Evolutionary conservation across 129 eudicot species (phyloP), one percentile per base, ranked within the genome.

Genomic region (Saposhnikovia divaricata): DNA sequence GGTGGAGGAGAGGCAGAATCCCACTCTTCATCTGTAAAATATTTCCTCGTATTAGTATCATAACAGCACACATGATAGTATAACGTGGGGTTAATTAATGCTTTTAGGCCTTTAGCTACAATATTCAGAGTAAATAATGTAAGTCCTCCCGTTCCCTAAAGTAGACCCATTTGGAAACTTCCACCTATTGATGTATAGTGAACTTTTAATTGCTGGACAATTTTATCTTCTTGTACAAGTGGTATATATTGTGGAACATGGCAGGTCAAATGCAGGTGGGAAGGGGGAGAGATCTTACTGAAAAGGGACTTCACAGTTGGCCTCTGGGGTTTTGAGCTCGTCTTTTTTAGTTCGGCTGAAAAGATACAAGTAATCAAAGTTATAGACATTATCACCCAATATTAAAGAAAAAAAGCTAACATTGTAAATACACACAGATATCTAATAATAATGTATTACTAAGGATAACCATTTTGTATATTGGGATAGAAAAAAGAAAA

Each of bases 301-400:
- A 95, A 95, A 63, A 95, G 98, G 59, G 98, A 90, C 84, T 95
- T 92, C 85, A 95, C 93, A 40, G 99, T 95, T 38, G 99, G 99
- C 83, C 97, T 85, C 88, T 95, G 92, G 11, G 97, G 89, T 79
- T 95, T 95, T 81, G 88, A 68, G 84, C 85, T 92, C 88, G 92
- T 95, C 93, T 95, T 95, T 96, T 88, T 95, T 80, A 95, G 82
- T 89, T 95, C 96, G 78, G 96, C 99, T 95, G 92, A 80, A 81
- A 81, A 53, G 38, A 78, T 42, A 57, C 21, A 78, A 55, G 46
- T 75, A 80, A 63, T 61, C 43, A 55, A 39, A 69, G 59, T 46
- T 75, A 61, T 25, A 75, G 42, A 45, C 34, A 71, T 21, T 65
- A 65, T 73, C 66, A 76, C 72, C 80, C n/a, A 77, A 14, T 63